phyloP scores from a whole-genome alignment of 441 rosid genomes.

The Adansonia grandidieri region DNA sequence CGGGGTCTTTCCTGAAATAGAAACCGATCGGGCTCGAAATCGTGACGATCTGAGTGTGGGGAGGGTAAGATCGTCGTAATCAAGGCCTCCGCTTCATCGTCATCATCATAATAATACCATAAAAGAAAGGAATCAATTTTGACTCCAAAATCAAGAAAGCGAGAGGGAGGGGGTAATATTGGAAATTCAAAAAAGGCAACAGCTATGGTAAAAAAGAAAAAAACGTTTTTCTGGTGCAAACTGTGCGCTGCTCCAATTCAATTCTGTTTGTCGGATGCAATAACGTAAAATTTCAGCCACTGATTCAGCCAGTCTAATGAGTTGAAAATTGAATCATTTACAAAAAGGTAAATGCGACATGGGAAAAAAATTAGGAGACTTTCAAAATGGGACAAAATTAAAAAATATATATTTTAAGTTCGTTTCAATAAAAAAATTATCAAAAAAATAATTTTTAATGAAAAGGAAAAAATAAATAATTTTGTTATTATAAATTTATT shows the following conservation, averaged over 20 bases:
- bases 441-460: no score
- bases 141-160: conserved; percentile 24
- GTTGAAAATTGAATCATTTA: no score
- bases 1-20: neutral
- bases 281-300: neutral
- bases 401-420: no score
- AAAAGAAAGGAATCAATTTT: conserved; percentile 20
- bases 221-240: neutral
- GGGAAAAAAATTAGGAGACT: no score
- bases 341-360: no score
- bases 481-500: no score
- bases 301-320: neutral
- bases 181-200: neutral
- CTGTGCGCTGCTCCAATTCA: neutral
- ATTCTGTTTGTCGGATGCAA: neutral
- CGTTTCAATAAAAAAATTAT: no score
- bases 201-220: neutral
- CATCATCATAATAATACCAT: neutral
- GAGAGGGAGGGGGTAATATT: neutral
- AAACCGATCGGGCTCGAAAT: conserved; percentile 23
- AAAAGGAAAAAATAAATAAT: no score
- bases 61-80: conserved; percentile 31
- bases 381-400: no score
- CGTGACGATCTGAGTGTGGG: conserved; percentile 15
- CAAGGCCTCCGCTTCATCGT: neutral